phyloP scores from a whole-genome alignment of 441 rosid genomes.

The Populus hybrid region DNA sequence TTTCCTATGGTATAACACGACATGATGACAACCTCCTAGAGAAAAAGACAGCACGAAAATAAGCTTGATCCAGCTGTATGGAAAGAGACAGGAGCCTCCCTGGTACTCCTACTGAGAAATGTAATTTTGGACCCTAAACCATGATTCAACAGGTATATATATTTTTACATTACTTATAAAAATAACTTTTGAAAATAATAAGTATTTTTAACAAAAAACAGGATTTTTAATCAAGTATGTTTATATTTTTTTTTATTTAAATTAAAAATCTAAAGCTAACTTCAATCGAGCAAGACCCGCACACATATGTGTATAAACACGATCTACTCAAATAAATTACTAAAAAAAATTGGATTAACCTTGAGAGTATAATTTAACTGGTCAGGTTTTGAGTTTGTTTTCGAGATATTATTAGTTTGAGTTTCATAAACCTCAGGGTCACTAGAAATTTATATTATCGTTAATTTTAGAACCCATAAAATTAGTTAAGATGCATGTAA shows the following conservation, averaged over 20 bases:
- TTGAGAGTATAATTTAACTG: rapidly evolving
- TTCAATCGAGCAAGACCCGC: not conserved
- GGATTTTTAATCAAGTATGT: not conserved
- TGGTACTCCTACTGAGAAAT: too few species aligned
- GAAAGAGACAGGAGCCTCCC: too few species aligned
- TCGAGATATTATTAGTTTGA: rapidly evolving
- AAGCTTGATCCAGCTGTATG: too few species aligned
- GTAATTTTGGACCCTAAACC: too few species aligned
- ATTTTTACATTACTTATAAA: too few species aligned
- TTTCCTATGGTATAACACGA: too few species aligned
- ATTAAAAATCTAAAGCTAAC: not conserved
- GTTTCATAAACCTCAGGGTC: rapidly evolving
- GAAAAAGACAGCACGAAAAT: too few species aligned
- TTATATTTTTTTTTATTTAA: too few species aligned
- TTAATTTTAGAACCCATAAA: rapidly evolving
- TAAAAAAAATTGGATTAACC: too few species aligned
- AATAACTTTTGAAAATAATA: not conserved
- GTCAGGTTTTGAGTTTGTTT: rapidly evolving
- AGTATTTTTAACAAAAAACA: not conserved
- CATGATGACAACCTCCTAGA: too few species aligned
- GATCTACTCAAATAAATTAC: not conserved
- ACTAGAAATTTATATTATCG: rapidly evolving
- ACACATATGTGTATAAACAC: not conserved
- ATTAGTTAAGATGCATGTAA: too few species aligned
- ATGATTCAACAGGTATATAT: not conserved